These are phyloP conservation scores for Aureobasidium sp. DNA, from an alignment of 2,329 filamentous ascomycete species.

Conservation along the genomic window DNA sequence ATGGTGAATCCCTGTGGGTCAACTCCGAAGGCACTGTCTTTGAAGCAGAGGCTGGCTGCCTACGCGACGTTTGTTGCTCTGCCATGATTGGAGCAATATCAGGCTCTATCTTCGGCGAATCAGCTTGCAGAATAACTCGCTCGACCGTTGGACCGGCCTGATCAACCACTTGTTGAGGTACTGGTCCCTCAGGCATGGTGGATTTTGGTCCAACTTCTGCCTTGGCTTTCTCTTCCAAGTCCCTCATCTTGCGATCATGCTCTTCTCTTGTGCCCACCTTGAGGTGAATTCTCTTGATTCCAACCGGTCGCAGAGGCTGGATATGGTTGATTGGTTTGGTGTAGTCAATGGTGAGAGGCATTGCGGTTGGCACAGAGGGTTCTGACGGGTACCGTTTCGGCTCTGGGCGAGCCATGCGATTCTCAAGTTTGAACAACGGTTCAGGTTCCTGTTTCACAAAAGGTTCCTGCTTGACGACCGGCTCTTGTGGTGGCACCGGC, in stretches of 20 bases:
- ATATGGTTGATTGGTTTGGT: constrained; percentile 11
- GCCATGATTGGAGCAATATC: background rate
- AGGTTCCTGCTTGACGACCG: background rate
- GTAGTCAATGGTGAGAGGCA: constrained; percentile 11
- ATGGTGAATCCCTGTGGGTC: background rate
- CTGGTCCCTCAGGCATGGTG: background rate
- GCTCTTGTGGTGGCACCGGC: background rate
- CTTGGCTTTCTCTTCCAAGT: constrained; percentile 37
- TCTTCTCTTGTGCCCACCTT: constrained; percentile 51
- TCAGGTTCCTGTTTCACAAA: background rate
- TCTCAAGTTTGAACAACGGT: background rate
- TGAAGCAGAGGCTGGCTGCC: background rate
- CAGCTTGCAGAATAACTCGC: background rate
- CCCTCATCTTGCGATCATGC: constrained; percentile 35
- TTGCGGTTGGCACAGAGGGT: background rate
- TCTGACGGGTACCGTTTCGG: background rate
- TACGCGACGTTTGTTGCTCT: background rate
- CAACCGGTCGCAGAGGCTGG: constrained; percentile 1
- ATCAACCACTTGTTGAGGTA: background rate
- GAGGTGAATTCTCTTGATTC: constrained; percentile 46
- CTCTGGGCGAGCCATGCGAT: background rate
- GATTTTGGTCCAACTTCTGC: background rate
- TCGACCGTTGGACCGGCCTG: background rate
- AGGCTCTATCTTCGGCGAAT: background rate
- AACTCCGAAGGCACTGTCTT: background rate